These are phyloP conservation scores for Dactylellina parvicollis DNA, from an alignment of 2,329 filamentous ascomycete species.

Conservation along the genomic window DNA sequence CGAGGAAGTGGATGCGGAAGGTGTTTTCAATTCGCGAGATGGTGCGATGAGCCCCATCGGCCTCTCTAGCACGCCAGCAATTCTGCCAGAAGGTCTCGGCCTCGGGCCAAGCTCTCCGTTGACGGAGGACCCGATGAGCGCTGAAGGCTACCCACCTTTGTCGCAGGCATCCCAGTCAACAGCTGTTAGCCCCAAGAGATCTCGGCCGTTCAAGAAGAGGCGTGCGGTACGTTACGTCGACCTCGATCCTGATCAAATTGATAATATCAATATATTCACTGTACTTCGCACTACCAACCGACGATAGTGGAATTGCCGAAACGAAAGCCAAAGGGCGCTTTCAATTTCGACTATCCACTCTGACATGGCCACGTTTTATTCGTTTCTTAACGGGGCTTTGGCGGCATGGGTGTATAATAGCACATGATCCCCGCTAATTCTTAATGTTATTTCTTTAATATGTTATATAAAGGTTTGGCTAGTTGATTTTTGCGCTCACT, in stretches of 20 bases:
- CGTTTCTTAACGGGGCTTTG: no score
- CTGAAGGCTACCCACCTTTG: slow-evolving; percentile 41
- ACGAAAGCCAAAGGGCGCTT: no score
- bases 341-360: no score
- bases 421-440: background rate
- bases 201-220: slow-evolving; percentile 47
- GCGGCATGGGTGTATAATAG: background rate
- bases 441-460: background rate
- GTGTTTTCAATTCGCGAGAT: background rate
- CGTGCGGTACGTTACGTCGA: slow-evolving; percentile 52
- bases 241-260: slow-evolving; percentile 52
- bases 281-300: slow-evolving; percentile 52
- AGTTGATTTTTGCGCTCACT: background rate
- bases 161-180: slow-evolving; percentile 37
- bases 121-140: slow-evolving; percentile 45
- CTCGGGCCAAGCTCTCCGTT: slow-evolving; percentile 42
- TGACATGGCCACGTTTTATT: no score
- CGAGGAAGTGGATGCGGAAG: slow-evolving; percentile 28
- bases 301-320: no score
- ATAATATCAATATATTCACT: slow-evolving; percentile 54
- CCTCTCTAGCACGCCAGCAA: slow-evolving; percentile 27
- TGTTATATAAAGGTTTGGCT: background rate
- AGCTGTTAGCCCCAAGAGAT: slow-evolving; percentile 12
- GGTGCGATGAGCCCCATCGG: slow-evolving; percentile 29
- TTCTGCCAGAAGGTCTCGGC: slow-evolving; percentile 49